Evolutionary conservation across 768 basidiomycete genomes (phyloP).

Genomic region (Mycena metata): DNA sequence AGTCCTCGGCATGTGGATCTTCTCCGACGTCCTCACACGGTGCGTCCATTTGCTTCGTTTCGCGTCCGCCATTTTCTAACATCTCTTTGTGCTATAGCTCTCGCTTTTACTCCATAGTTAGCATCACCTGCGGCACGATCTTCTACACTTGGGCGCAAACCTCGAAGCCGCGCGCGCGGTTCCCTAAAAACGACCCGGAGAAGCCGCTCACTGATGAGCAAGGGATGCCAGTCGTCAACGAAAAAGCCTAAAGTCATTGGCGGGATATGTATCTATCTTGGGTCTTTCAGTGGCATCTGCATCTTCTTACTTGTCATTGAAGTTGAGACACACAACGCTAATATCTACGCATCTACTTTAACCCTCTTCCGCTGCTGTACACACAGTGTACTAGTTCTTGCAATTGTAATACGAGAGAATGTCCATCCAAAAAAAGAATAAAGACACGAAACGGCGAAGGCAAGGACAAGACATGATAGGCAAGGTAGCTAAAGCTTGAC

Average conservation of each 20-base stretch:
- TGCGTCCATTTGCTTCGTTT: constrained; percentile 37
- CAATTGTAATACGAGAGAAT: background rate
- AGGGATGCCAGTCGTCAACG: background rate
- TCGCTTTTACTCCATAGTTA: constrained; percentile 69
- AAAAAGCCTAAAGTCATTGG: background rate
- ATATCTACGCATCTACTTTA: background rate
- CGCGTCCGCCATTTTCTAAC: constrained; percentile 7
- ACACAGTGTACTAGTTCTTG: background rate
- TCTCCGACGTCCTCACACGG: constrained; percentile 76
- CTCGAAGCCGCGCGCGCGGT: constrained; percentile 1
- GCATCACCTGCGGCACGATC: constrained; percentile 75
- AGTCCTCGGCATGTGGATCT: constrained; percentile 74
- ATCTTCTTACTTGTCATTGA: too few species aligned
- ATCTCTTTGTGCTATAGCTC: constrained; percentile 52
- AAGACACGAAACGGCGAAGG: background rate
- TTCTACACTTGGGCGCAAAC: constrained; percentile 70
- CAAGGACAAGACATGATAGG: too few species aligned
- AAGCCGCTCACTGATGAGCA: background rate
- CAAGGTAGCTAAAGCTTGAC: background rate
- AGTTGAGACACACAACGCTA: background rate
- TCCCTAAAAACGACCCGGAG: constrained; percentile 14
- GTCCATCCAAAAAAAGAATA: background rate
- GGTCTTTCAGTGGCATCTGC: too few species aligned
- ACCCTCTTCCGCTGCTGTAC: background rate
- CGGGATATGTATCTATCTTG: too few species aligned